phyloP scores from a whole-genome alignment of 2,329 filamentous ascomycete genomes.

The Neonectria sp. region DNA sequence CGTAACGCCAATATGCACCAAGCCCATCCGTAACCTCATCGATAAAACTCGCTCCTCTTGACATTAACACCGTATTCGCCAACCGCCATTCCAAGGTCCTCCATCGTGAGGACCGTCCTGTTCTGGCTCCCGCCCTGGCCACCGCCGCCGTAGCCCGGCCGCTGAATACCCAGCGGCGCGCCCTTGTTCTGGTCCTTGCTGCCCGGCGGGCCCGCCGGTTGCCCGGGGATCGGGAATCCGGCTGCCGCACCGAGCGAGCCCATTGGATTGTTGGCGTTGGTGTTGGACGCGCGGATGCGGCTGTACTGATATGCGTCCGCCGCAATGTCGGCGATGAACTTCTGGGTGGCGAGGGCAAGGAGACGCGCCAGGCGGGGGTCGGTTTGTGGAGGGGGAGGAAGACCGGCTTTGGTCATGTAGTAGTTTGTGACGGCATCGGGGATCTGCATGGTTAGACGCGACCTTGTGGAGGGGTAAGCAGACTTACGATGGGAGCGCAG shows the following conservation, averaged over 20 bases:
- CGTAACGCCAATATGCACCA: slow-evolving; percentile 27
- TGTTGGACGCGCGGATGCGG: slow-evolving; percentile 91
- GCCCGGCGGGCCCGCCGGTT: slow-evolving; percentile 70
- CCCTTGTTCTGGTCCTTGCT: slow-evolving; percentile 71
- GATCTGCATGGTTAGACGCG: slow-evolving; percentile 71
- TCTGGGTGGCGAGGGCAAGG: slow-evolving; percentile 97
- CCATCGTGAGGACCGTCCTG: slow-evolving; percentile 96
- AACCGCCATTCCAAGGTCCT: slow-evolving; percentile 97
- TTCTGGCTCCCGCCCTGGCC: slow-evolving; percentile 92
- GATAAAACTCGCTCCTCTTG: slow-evolving; percentile 97
- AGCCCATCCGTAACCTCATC: slow-evolving; percentile 63
- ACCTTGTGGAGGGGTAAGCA: neutral
- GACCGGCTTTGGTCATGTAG: slow-evolving; percentile 95
- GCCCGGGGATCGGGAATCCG: slow-evolving; percentile 76
- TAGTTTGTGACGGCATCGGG: slow-evolving; percentile 98
- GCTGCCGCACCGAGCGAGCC: slow-evolving; percentile 84
- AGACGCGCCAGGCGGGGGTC: slow-evolving; percentile 92
- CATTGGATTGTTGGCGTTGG: slow-evolving; percentile 91
- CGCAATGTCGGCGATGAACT: slow-evolving; percentile 97
- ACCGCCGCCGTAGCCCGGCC: slow-evolving; percentile 87
- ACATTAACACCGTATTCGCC: slow-evolving; percentile 98
- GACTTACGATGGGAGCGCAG: slow-evolving; percentile 91
- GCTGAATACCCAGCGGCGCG: slow-evolving; percentile 79
- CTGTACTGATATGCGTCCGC: slow-evolving; percentile 98
- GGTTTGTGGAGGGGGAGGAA: slow-evolving; percentile 92